Percentiles rank a stretch among this genome's conserved stretches.
phyloP scores from a whole-genome alignment of 495 filamentous ascomycete genomes.

The Penicillium fimorum region DNA sequence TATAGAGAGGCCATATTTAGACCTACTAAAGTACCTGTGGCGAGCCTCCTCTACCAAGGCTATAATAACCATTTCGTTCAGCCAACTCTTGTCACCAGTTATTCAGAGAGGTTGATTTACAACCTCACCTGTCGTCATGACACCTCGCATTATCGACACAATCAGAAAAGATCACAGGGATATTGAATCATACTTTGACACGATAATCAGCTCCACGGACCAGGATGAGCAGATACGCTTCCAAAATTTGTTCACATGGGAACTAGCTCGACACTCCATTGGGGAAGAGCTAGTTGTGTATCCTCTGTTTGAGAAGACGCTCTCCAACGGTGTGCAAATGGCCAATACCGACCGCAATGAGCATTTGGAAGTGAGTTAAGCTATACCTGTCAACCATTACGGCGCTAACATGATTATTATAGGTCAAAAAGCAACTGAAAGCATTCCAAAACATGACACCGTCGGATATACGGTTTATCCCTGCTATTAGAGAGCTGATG shows the following conservation, averaged over 20 bases:
- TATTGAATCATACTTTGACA: conserved; percentile 54
- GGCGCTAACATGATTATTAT: background rate
- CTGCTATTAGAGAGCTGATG: conserved; percentile 54
- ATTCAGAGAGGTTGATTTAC: background rate
- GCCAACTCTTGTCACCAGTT: background rate
- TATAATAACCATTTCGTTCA: background rate
- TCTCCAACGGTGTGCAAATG: conserved; percentile 48
- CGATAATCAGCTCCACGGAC: conserved; percentile 48
- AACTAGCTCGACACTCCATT: conserved; percentile 60
- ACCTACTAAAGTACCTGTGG: background rate
- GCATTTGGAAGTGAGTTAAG: conserved; percentile 50
- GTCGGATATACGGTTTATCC: conserved; percentile 46
- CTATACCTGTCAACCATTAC: background rate
- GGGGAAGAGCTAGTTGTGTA: conserved; percentile 66
- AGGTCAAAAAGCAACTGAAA: conserved; percentile 65
- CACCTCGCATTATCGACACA: conserved; percentile 8
- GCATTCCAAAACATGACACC: conserved; percentile 57
- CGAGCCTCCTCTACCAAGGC: background rate
- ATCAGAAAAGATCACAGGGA: conserved; percentile 62
- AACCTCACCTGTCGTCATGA: background rate
- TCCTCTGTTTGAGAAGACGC: conserved; percentile 60
- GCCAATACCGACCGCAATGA: conserved; percentile 60
- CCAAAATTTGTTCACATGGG: conserved; percentile 67
- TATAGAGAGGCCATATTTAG: background rate
- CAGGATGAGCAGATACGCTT: conserved; percentile 50